Percentiles rank a stretch among this genome's conserved stretches.
Evolutionary conservation across 1,284 basidiomycete species (phyloP).

Genomic region (Quambalaria eucalypti): DNA sequence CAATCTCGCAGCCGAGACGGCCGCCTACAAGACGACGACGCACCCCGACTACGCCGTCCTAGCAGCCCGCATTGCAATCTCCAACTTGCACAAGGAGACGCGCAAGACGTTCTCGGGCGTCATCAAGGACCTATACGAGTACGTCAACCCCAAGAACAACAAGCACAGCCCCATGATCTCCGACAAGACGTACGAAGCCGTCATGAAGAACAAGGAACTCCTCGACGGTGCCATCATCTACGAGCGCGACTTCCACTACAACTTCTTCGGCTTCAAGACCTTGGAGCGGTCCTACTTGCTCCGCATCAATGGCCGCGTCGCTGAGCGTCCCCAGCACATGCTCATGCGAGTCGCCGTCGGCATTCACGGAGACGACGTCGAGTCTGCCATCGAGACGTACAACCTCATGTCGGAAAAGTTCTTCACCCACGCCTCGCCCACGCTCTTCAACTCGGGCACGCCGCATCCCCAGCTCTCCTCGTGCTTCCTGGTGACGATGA

Average conservation of each 20-base stretch:
- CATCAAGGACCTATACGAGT: conserved; percentile 79
- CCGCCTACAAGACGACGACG: conserved; percentile 84
- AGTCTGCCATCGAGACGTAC: conserved; percentile 75
- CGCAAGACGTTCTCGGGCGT: conserved; percentile 93
- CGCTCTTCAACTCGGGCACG: conserved; percentile 96
- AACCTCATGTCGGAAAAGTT: conserved; percentile 72
- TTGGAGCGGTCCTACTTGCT: conserved; percentile 96
- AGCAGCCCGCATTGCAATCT: conserved; percentile 95
- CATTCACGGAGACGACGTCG: conserved; percentile 84
- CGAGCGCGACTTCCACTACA: conserved; percentile 91
- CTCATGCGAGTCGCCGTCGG: conserved; percentile 99
- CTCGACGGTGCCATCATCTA: conserved; percentile 95
- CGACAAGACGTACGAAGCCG: conserved; percentile 71
- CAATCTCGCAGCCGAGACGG: conserved; percentile 70
- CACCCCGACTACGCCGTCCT: conserved; percentile 97
- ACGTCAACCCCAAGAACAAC: conserved; percentile 92
- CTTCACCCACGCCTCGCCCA: conserved; percentile 96
- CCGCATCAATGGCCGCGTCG: conserved; percentile 84
- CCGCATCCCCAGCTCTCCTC: conserved; percentile 90
- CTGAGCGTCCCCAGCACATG: conserved; percentile 97
- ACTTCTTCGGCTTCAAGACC: conserved; percentile 92
- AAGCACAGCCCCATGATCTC: conserved; percentile 80
- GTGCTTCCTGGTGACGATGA: conserved; percentile 97
- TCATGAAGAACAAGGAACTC: conserved; percentile 70
- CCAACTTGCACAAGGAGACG: conserved; percentile 98